Conservation (phyloP, 108 stramenopile species). For the Mediolabrus comicus region DNA sequence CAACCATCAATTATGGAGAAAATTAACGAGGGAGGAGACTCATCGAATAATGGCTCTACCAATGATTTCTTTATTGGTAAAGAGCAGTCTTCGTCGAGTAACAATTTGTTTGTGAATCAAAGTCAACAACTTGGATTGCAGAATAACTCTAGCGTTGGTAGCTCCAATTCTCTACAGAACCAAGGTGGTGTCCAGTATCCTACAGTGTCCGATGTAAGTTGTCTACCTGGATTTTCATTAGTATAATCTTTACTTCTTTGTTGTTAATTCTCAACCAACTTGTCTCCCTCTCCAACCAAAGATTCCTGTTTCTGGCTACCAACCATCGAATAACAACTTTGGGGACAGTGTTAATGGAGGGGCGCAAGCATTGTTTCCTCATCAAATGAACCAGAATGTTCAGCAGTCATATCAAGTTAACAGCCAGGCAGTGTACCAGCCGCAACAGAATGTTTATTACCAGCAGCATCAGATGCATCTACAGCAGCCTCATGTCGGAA, state of each 20-base stretch:
- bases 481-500: conserved; percentile 1
- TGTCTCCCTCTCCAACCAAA: background rate
- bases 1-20: conserved; percentile 26
- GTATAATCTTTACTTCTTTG: background rate
- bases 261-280: background rate
- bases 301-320: conserved; percentile 3
- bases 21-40: conserved; percentile 5
- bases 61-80: conserved; percentile 1
- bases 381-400: conserved; percentile 5
- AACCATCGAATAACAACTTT: conserved; percentile 3
- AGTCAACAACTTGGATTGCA: background rate
- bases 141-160: background rate
- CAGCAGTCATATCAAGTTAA: conserved; percentile 1
- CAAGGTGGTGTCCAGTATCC: background rate
- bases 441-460: conserved; percentile 22
- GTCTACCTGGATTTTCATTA: background rate
- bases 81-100: background rate
- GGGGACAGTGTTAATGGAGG: conserved; percentile 5
- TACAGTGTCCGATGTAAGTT: background rate
- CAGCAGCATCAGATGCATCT: conserved; percentile 20
- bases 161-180: background rate
- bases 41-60: background rate
- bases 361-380: background rate
- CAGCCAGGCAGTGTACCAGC: conserved; percentile 1
- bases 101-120: background rate